A percentile compares a stretch with the other conserved stretches of the same genome.
Evolutionary conservation across 371 early-diverging fungal species (phyloP).

Genomic region (Mucor saturninus): DNA sequence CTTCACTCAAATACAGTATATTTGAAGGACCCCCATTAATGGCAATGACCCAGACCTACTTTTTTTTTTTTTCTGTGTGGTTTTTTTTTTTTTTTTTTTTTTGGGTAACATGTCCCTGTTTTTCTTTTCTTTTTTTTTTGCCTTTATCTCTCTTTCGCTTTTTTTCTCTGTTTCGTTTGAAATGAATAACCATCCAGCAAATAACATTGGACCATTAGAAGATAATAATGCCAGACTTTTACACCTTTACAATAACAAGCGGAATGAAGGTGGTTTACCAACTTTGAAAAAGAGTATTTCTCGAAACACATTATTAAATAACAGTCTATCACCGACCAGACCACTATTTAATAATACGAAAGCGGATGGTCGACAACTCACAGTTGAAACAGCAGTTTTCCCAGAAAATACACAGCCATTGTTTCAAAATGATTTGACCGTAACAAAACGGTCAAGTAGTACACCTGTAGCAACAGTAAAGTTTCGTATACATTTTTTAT

Average conservation of each 20-base stretch:
- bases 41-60: constrained; percentile 9
- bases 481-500: neutral
- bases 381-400: constrained; percentile 23
- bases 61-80: neutral
- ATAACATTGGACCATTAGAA: neutral
- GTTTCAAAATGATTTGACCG: constrained; percentile 2
- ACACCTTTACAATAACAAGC: constrained; percentile 6
- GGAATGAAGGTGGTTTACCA: constrained; percentile 7
- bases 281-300: constrained; percentile 18
- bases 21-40: neutral
- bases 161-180: neutral
- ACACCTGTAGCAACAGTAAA: constrained; percentile 4
- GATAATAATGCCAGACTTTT: neutral
- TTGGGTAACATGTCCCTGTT: neutral
- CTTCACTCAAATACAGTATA: no score
- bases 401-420: constrained; percentile 21
- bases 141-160: neutral
- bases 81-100: neutral
- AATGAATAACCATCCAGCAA: constrained; percentile 1
- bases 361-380: constrained; percentile 5
- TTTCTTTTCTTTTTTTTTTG: neutral
- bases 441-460: constrained; percentile 11
- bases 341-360: neutral
- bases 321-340: constrained; percentile 8
- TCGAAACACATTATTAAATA: constrained; percentile 14